Base-by-base conservation (phyloP, 176 grass and related monocot species). In the Ensete ventricosum region DNA sequence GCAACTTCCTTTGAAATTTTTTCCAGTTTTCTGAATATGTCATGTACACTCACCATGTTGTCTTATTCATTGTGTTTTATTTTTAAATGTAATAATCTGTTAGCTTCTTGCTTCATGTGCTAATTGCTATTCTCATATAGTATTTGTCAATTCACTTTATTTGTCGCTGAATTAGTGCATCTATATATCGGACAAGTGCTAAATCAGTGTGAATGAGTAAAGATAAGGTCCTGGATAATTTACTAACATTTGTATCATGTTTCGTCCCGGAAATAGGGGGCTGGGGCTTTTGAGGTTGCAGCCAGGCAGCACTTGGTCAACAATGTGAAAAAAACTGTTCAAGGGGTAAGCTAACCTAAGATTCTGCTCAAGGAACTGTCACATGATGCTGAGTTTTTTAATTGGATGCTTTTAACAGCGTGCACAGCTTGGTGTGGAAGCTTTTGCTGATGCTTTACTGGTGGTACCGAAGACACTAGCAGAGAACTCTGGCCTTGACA, bases 391-490 rank as follows among this genome's bases (percentile, higher is more conserved):
- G 14, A 81, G 19, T 50, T 52, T 48, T 48, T 55, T 29, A 26
- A 58, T 0, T 0, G 17, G 67, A 80, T 34, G 26, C 72, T 84
- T 25, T 57, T 27, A 67, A 87, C 84, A 98, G 95, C 82, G 95
- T 73, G 90, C 90, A 71, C 95, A 94, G 74, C 86, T 98, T 67
- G 95, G 95, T 52, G 90, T 98, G 53, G 88, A 89, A n/a, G 95
- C 90, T 51, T 98, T 98, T 89, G 95, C 90, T 8, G 95, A 98
- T 59, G 95, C 95, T 71, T 90, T 93, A 76, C 90, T 98, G 57
- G 95, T 98, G 57, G 86, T 93, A 21, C 95, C 86, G 58, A 98
- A 98, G 78, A 98, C 86, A 29, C 79, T 94, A 20, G 95, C 95
- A 9, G 88, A 98, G 79, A 98, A 98, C 74, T 93, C 95, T 63